These are phyloP conservation scores for Boletus rubroflammeus DNA, from an alignment of 768 basidiomycete species.

Conservation along the genomic window DNA sequence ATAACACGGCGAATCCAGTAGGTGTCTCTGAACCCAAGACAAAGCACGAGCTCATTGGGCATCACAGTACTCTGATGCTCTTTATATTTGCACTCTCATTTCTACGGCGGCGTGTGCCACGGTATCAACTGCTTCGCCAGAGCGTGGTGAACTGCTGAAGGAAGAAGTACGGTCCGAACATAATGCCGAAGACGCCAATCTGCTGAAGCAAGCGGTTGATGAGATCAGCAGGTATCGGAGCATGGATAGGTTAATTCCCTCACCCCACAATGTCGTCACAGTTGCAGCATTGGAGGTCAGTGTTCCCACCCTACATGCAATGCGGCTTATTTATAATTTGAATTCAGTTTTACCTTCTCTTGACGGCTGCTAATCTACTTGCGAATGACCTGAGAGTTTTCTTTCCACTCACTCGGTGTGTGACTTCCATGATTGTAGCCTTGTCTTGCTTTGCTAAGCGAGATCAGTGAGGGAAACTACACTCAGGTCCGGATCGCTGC, in stretches of 20 bases:
- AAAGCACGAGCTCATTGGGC: constrained; percentile 1
- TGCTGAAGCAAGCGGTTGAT: constrained; percentile 69
- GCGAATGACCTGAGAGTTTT: constrained; percentile 75
- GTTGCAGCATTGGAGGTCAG: constrained; percentile 85
- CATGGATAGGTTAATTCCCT: constrained; percentile 94
- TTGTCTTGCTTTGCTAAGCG: constrained; percentile 8
- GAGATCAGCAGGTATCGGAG: constrained; percentile 91
- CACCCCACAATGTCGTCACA: constrained; percentile 90
- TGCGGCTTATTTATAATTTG: constrained; percentile 4
- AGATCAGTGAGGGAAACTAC: constrained; percentile 84
- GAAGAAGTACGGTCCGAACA: constrained; percentile 65
- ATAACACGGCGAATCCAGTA: constrained; percentile 88
- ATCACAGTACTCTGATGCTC: constrained; percentile 80
- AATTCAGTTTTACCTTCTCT: constrained; percentile 70
- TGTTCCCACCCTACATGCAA: constrained; percentile 4
- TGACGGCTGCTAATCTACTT: constrained; percentile 73
- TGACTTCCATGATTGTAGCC: constrained; percentile 2
- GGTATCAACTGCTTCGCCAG: constrained; percentile 72
- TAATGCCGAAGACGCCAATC: constrained; percentile 61
- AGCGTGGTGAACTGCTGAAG: constrained; percentile 73
- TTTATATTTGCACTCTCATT: constrained; percentile 85
- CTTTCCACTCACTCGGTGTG: constrained; percentile 85
- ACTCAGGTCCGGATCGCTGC: constrained; percentile 88
- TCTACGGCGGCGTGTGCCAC: constrained; percentile 77
- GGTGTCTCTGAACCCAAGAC: constrained; percentile 28